Evolutionary conservation across 306 rosid species (phyloP).

Genomic region (Prunus dulcis): DNA sequence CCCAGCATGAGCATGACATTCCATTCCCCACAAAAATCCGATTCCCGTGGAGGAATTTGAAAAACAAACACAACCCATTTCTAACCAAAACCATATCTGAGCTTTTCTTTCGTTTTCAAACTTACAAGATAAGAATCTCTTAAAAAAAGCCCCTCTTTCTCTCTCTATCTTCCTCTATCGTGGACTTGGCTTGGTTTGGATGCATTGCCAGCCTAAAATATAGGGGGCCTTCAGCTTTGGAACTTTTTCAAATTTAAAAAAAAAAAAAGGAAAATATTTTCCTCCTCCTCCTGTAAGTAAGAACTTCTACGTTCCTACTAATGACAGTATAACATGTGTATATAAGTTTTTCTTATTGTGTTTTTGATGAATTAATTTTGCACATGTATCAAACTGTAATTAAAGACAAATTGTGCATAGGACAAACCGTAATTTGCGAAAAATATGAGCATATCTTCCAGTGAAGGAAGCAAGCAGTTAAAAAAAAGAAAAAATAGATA

Average conservation of each 20-base stretch:
- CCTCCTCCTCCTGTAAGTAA: accelerated
- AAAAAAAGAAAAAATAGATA: no score
- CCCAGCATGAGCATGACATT: conserved; percentile 40
- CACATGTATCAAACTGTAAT: accelerated
- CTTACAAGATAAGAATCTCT: conserved; percentile 42
- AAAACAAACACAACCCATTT: background rate
- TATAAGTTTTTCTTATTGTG: no score
- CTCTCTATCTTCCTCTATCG: background rate
- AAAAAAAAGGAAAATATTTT: background rate
- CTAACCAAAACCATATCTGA: background rate
- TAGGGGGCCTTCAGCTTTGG: background rate
- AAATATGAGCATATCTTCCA: no score
- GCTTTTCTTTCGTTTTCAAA: conserved; percentile 29
- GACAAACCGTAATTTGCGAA: accelerated
- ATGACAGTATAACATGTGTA: accelerated
- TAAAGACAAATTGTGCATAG: no score
- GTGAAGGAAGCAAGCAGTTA: no score
- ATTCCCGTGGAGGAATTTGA: conserved; percentile 25
- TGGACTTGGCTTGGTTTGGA: conserved; percentile 6
- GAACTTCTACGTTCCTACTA: no score
- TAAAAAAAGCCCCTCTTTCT: background rate
- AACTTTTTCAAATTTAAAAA: background rate
- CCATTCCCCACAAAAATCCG: conserved; percentile 35
- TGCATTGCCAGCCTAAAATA: conserved; percentile 20
- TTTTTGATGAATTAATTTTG: no score